These are phyloP conservation scores for Hermanozyma aechmeae DNA, from an alignment of 805 yeast species.

Conservation along the genomic window DNA sequence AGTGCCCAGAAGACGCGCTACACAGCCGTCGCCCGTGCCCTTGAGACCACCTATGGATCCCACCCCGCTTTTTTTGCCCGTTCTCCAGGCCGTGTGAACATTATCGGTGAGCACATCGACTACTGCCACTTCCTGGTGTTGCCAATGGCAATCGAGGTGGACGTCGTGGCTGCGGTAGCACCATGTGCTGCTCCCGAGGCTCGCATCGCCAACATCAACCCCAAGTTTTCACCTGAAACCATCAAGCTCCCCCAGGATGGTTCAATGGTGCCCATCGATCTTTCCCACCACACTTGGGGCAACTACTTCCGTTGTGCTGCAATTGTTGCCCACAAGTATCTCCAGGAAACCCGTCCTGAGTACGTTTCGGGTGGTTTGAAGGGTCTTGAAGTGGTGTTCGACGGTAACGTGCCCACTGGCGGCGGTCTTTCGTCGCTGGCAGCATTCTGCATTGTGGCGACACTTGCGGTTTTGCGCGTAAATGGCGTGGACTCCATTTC, in stretches of 20 bases:
- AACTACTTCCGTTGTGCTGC: constrained; percentile 61
- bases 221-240: constrained; percentile 22
- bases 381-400: constrained; percentile 45
- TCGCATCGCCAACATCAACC: constrained; percentile 22
- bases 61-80: constrained; percentile 43
- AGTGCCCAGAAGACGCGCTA: constrained; percentile 19
- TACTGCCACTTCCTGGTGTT: constrained; percentile 57
- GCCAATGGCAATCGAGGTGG: constrained; percentile 66
- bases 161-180: constrained; percentile 46
- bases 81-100: constrained; percentile 70
- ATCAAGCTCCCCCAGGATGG: constrained; percentile 28
- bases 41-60: constrained; percentile 10
- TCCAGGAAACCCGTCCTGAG: constrained; percentile 24
- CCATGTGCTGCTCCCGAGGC: constrained; percentile 12
- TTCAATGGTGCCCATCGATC: constrained; percentile 36
- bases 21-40: constrained; percentile 16
- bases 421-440: constrained; percentile 67
- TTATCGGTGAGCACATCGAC: constrained; percentile 71
- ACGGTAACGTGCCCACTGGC: constrained; percentile 66
- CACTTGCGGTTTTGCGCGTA: constrained; percentile 46
- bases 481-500: constrained; percentile 36
- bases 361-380: constrained; percentile 17
- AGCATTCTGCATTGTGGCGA: constrained; percentile 59
- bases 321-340: constrained; percentile 46
- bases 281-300: constrained; percentile 47